Percentiles rank a stretch among this genome's conserved stretches.
These are phyloP conservation scores for Sporisorium iseilematis-ciliati DNA, from an alignment of 1,284 basidiomycete genomes.

Conservation along the genomic window DNA sequence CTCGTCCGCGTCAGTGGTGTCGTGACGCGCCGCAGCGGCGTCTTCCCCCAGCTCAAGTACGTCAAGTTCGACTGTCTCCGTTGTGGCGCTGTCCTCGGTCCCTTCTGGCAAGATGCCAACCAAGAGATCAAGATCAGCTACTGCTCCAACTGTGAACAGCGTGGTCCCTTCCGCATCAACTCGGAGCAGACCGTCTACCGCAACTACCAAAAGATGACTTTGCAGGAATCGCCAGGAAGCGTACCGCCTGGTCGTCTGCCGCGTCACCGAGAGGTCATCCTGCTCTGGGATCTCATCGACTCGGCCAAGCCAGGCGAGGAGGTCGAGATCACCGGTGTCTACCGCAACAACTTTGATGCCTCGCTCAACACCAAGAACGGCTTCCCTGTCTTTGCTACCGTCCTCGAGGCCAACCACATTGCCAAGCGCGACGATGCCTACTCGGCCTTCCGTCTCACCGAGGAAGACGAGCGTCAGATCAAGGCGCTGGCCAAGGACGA, in stretches of 20 bases:
- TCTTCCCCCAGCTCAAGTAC: conserved; percentile 98
- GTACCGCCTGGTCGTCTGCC: conserved; percentile 97
- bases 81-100: conserved; percentile 90
- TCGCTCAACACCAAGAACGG: conserved; percentile 98
- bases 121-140: conserved; percentile 88
- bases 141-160: conserved; percentile 91
- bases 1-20: conserved; percentile 95
- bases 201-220: conserved; percentile 98
- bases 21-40: conserved; percentile 94
- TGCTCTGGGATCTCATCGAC: conserved; percentile 98
- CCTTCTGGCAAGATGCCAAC: conserved; percentile 96
- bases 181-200: conserved; percentile 99
- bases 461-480: conserved; percentile 95
- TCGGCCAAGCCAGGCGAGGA: conserved; percentile 98
- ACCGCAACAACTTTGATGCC: conserved; percentile 98
- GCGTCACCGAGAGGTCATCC: conserved; percentile 93
- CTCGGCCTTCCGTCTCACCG: conserved; percentile 93
- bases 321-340: conserved; percentile 91
- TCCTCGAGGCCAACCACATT: conserved; percentile 89
- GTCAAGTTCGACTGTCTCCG: conserved; percentile 93
- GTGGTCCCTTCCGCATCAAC: conserved; percentile 95
- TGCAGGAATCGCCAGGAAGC: conserved; percentile 98
- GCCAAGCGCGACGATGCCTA: conserved; percentile 96
- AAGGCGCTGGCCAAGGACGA: conserved; percentile 87
- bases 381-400: conserved; percentile 98